These are phyloP conservation scores for Drechslerella dactyloides DNA, from an alignment of 2,329 filamentous ascomycete genomes.

Conservation along the genomic window DNA sequence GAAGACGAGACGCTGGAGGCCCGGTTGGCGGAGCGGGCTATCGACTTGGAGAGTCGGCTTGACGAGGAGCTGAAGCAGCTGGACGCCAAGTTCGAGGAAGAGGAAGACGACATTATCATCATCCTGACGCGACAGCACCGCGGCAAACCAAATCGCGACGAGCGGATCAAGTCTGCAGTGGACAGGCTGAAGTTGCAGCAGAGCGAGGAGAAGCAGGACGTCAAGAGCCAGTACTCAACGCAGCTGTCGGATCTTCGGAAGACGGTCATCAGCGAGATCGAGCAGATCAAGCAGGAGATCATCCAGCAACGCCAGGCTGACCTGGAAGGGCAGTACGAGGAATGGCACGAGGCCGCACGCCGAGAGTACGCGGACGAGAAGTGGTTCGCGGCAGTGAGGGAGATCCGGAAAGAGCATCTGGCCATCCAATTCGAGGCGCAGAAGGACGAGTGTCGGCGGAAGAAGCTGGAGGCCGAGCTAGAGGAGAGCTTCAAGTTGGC, in stretches of 20 bases:
- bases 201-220: conserved; percentile 33
- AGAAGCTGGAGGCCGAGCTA: conserved; percentile 42
- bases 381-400: conserved; percentile 45
- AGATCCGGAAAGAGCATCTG: conserved; percentile 45
- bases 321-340: conserved; percentile 27
- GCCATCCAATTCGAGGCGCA: conserved; percentile 49
- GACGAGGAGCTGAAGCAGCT: conserved; percentile 37
- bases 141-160: conserved; percentile 39
- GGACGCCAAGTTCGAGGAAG: conserved; percentile 40
- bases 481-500: conserved; percentile 47
- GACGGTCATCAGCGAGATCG: conserved; percentile 33
- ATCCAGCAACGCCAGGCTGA: conserved; percentile 22
- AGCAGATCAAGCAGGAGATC: conserved; percentile 30
- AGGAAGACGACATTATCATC: conserved; percentile 42
- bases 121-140: conserved; percentile 30
- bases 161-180: conserved; percentile 35
- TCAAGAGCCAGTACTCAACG: conserved; percentile 28
- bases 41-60: conserved; percentile 32
- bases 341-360: conserved; percentile 41
- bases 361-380: conserved; percentile 46
- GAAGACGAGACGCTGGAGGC: conserved; percentile 43
- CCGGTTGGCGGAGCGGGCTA: conserved; percentile 34
- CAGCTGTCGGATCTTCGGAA: conserved; percentile 23
- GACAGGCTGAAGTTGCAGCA: conserved; percentile 34
- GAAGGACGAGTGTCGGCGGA: conserved; percentile 40